phyloP scores from a whole-genome alignment of 768 basidiomycete species.

The Serendipita sp. region DNA sequence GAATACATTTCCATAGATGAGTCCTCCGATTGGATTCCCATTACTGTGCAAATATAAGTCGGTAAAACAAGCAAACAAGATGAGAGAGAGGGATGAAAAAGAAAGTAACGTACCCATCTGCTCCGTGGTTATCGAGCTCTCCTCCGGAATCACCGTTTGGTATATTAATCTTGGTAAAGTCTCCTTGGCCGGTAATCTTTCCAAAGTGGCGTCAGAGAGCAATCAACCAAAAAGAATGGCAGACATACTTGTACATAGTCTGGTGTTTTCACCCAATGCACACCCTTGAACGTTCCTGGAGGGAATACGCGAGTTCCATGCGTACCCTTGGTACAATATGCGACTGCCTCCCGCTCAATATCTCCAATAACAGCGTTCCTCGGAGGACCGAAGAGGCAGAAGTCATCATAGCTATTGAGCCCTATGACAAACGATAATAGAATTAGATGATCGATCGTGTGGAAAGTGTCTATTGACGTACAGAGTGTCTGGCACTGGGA shows the following conservation, averaged over 20 bases:
- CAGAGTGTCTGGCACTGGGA: slow-evolving; percentile 45
- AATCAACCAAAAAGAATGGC: slow-evolving; percentile 8
- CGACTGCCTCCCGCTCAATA: slow-evolving; percentile 18
- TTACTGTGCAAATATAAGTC: too few relatives aligned
- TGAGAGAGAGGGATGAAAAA: too few relatives aligned
- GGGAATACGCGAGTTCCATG: slow-evolving; percentile 17
- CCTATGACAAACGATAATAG: not conserved
- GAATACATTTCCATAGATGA: slow-evolving; percentile 22
- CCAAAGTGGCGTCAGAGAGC: not conserved
- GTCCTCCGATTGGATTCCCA: too few relatives aligned
- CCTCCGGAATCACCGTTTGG: slow-evolving; percentile 23
- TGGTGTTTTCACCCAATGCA: slow-evolving; percentile 12
- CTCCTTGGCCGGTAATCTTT: slow-evolving; percentile 25
- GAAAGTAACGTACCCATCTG: slow-evolving; percentile 11
- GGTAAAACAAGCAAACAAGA: too few relatives aligned
- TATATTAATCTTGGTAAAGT: slow-evolving; percentile 28
- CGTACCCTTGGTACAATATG: slow-evolving; percentile 20
- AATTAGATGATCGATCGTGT: not conserved
- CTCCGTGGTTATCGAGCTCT: slow-evolving; percentile 28
- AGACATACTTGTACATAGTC: slow-evolving; percentile 12
- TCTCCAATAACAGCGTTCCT: slow-evolving; percentile 12
- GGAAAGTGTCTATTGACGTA: not conserved
- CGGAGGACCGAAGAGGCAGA: slow-evolving; percentile 13
- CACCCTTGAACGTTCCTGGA: slow-evolving; percentile 13
- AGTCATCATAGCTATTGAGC: slow-evolving; percentile 9